Base-by-base conservation (phyloP, 228 moss, liverwort and hornwort genomes). In the Sphagnum fallax region DNA sequence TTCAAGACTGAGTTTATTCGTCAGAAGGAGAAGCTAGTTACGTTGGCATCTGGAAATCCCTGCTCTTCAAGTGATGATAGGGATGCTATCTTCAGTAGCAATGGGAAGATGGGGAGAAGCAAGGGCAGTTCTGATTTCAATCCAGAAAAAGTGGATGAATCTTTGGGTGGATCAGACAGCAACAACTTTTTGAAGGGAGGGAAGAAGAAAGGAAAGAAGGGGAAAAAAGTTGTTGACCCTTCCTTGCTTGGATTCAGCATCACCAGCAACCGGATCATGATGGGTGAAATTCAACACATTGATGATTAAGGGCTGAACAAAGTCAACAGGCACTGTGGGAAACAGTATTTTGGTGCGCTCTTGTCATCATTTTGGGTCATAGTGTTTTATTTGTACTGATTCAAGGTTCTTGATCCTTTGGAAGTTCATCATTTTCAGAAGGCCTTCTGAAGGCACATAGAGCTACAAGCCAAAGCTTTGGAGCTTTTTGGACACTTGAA, bases 181-280 rank as follows among this genome's bases (percentile, higher is more conserved):
- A 55, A 55, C n/a, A 70, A 55, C 66, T 50, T 68, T 53, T 77
- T 67, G 55, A 55, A 55, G 47, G 65, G 72, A 52, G 84, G 77
- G 16, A 97, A 91, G 83, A 97, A 97, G 74, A 97, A 93, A 75
- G 87, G 88, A 6, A 97, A 97, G 88, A 97, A 93, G 74, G 97
- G 91, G 16, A 97, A 97, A 77, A 97, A 97, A 78, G 93, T 90
- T 15, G 93, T 97, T 9, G 90, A 97, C 83, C 97, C 97, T 12
- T 91, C 93, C 50, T 73, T 97, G 71, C 79, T 97, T 18, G 93
- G 97, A 6, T 97, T 97, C 62, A 97, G 91, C 72, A 92, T 97
- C 52, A 91, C 91, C 10, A 97, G 97, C 82, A 97, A 91, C 75
- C 97, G 97, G 74, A 97, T 97, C 18, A 97, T 97, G 97, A 97